These are phyloP conservation scores for Calcarisporium arbuscula DNA, from an alignment of 2,329 filamentous ascomycete species.

Conservation along the genomic window DNA sequence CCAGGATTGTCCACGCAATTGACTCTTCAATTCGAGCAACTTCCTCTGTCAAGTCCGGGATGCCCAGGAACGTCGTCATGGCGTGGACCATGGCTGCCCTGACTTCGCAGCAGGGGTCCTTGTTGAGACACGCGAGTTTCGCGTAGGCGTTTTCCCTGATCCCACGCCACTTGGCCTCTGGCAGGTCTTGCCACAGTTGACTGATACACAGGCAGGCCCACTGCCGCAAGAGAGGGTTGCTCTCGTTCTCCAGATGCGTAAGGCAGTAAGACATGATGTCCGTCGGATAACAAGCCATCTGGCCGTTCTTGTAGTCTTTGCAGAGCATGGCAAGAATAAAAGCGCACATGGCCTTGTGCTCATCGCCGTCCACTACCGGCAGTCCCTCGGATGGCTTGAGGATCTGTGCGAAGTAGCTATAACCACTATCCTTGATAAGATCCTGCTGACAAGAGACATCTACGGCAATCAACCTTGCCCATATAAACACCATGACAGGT, in stretches of 20 bases:
- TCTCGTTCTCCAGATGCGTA: conserved; percentile 72
- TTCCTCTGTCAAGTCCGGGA: conserved; percentile 85
- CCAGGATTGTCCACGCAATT: conserved; percentile 79
- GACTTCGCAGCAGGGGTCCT: conserved; percentile 87
- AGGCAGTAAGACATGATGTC: conserved; percentile 89
- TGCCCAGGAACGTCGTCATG: conserved; percentile 88
- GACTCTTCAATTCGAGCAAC: conserved; percentile 87
- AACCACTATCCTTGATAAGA: conserved; percentile 92
- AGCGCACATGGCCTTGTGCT: conserved; percentile 98
- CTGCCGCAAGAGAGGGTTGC: conserved; percentile 83
- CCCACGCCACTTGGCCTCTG: conserved; percentile 94
- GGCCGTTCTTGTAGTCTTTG: conserved; percentile 87
- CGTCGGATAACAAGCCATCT: conserved; percentile 82
- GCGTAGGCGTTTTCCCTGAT: conserved; percentile 81
- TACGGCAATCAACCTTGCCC: conserved; percentile 91
- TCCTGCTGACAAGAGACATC: conserved; percentile 92
- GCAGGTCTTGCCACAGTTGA: conserved; percentile 85
- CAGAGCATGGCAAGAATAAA: conserved; percentile 98
- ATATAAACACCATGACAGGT: conserved; percentile 99
- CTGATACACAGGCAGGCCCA: conserved; percentile 96
- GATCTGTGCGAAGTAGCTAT: conserved; percentile 93
- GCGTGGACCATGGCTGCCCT: conserved; percentile 89
- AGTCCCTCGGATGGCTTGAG: conserved; percentile 78
- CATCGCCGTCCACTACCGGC: conserved; percentile 79
- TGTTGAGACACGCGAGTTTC: conserved; percentile 71